Base-by-base conservation (phyloP, 129 eudicot genomes). In the Escallonia rubra region DNA sequence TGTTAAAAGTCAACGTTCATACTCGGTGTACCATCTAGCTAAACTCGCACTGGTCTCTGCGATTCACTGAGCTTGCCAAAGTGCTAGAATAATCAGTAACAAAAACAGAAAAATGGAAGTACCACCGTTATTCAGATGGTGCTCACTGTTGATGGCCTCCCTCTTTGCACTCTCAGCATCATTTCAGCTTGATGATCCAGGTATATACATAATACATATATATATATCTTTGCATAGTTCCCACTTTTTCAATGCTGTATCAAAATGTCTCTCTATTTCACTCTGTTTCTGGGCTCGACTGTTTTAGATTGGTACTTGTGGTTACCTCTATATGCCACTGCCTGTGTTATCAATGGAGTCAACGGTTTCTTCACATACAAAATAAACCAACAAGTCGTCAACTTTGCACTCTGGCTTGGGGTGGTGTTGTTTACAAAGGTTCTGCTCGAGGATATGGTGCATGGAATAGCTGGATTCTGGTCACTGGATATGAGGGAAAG, bases 151-250 rank as follows among this genome's bases (percentile, higher is more conserved):
- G 63, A 81, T 81, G 79, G 79, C 86, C 15, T 64, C 72, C 77
- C 86, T 77, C 43, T 81, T 81, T 56, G 82, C 64, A 45, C 66
- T 73, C 38, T 81, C 80, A 45, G 71, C 83, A 52, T 50, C 66
- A 62, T 50, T 81, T 61, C 86, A 81, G 60, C 59, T 81, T 53
- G 68, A 81, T 65, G 86, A 81, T 57, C 76, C 79, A 42, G 82
- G 86, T 81, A 23, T 23, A 23, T 23, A 23, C 34, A 23, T n/a
- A n/a, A n/a, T 5, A 11, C 8, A 12, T 4, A 43, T 4, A 3
- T 47, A 48, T 64, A 47, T 43, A 11, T 50, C 52, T 59, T 4
- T 52, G 10, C 15, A 2, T 10, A 16, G 38, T 65, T 50, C 13
- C 9, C 45, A 23, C 34, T 23, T 23, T 23, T 23, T 65, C 43